These are phyloP conservation scores for Kwoniella pini DNA, from an alignment of 768 basidiomycete genomes.

Conservation along the genomic window DNA sequence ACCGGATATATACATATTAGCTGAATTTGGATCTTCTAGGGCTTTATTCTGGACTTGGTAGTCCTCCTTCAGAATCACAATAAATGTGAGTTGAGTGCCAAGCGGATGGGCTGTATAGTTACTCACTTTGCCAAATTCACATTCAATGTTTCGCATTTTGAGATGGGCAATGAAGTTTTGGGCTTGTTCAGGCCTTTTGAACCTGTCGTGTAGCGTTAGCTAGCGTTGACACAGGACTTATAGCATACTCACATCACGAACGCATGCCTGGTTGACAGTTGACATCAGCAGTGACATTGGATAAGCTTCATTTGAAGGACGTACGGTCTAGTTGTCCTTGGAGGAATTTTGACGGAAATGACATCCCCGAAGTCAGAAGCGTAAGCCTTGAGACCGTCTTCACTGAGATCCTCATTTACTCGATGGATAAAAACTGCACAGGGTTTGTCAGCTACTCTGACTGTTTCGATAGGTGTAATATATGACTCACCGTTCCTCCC, in stretches of 20 bases:
- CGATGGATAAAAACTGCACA: slow-evolving; percentile 32
- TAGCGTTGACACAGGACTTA: neutral
- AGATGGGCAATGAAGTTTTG: slow-evolving; percentile 30
- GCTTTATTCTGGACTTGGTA: slow-evolving; percentile 39
- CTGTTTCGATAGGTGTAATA: neutral
- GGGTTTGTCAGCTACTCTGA: neutral
- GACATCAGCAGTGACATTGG: neutral
- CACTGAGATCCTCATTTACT: slow-evolving; percentile 12
- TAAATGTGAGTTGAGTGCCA: neutral
- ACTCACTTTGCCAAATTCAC: slow-evolving; percentile 42
- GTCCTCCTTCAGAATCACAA: slow-evolving; percentile 29
- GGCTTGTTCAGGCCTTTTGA: slow-evolving; percentile 31
- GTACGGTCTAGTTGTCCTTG: slow-evolving; percentile 8
- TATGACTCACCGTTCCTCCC: slow-evolving; percentile 30
- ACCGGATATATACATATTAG: slow-evolving; percentile 41
- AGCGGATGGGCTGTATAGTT: neutral
- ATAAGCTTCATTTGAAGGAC: neutral
- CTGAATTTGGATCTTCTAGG: slow-evolving; percentile 36
- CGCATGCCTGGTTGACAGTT: slow-evolving; percentile 20
- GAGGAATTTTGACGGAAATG: slow-evolving; percentile 23
- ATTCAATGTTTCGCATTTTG: slow-evolving; percentile 16
- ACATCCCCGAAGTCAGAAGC: slow-evolving; percentile 32
- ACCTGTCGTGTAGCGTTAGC: slow-evolving; percentile 8
- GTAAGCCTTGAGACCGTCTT: slow-evolving; percentile 16
- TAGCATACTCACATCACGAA: slow-evolving; percentile 34